phyloP scores from a whole-genome alignment of 192 early-diverging fungal genomes.

The Podila epigama region DNA sequence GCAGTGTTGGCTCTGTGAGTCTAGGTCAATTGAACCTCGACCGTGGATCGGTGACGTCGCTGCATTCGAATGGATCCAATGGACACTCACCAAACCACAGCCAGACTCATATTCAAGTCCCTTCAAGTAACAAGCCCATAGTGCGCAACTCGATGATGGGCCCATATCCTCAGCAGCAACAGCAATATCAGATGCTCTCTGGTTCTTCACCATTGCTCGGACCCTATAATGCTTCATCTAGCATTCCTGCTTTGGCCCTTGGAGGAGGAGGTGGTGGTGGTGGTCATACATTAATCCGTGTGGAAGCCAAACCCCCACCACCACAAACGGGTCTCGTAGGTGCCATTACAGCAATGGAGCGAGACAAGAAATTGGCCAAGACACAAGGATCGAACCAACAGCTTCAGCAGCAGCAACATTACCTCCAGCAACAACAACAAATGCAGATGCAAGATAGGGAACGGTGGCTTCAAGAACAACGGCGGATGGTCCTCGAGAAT shows the following conservation, averaged over 20 bases:
- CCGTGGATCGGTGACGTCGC: constrained; percentile 8
- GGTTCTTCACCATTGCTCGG: neutral
- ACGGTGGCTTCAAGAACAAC: constrained; percentile 39
- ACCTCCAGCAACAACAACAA: constrained; percentile 26
- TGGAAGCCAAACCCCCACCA: constrained; percentile 44
- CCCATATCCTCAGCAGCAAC: neutral
- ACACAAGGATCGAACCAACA: constrained; percentile 36
- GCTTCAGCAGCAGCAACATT: constrained; percentile 30
- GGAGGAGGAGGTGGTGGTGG: too few species aligned
- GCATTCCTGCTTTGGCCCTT: neutral
- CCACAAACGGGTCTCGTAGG: constrained; percentile 40
- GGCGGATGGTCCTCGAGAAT: constrained; percentile 24
- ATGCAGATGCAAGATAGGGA: constrained; percentile 33
- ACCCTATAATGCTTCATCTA: neutral
- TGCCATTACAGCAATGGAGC: constrained; percentile 37
- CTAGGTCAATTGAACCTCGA: constrained; percentile 12
- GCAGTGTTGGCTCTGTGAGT: constrained; percentile 9
- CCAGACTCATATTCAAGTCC: neutral
- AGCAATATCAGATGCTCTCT: too few species aligned
- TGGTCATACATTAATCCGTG: constrained; percentile 33
- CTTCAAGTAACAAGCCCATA: neutral
- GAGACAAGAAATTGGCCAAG: constrained; percentile 47
- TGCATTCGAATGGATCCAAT: constrained; percentile 25
- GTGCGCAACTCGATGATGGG: neutral
- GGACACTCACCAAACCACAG: neutral